A percentile compares a stretch with the other conserved stretches of the same genome.
These are phyloP conservation scores for Capsicum baccatum DNA, from an alignment of 257 asterid genomes.

Conservation along the genomic window DNA sequence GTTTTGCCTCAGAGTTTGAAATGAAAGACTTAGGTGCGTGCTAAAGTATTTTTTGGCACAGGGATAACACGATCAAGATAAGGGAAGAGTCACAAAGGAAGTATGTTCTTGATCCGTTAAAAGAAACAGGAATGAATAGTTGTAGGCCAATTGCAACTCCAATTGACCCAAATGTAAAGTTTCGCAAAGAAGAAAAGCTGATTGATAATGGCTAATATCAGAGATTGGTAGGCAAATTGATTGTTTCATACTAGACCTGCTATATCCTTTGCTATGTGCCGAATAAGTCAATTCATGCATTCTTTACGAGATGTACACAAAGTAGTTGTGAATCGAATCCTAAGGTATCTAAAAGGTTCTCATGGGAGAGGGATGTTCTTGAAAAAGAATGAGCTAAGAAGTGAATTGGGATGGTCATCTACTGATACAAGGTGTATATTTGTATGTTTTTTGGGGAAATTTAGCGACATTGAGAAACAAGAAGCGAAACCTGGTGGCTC, in stretches of 20 bases:
- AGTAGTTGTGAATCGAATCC: background rate
- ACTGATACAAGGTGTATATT: background rate
- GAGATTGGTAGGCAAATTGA: background rate
- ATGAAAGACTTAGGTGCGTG: background rate
- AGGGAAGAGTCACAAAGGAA: background rate
- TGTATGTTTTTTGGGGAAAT: background rate
- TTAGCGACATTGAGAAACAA: background rate
- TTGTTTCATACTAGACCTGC: background rate
- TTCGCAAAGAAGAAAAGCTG: background rate
- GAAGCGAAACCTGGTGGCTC: background rate
- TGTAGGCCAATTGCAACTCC: slow-evolving; percentile 17
- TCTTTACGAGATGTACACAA: background rate
- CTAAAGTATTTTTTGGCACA: slow-evolving; percentile 26
- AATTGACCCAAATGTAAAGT: slow-evolving; percentile 20
- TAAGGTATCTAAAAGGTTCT: slow-evolving; percentile 16
- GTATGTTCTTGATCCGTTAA: background rate
- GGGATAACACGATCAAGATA: slow-evolving; percentile 14
- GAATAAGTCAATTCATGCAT: slow-evolving; percentile 23
- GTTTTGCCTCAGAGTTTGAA: background rate
- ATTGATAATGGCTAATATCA: background rate
- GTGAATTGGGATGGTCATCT: background rate
- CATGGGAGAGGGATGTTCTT: background rate
- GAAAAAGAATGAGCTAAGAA: background rate
- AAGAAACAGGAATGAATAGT: background rate
- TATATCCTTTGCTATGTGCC: background rate